Base-by-base conservation (phyloP, 768 basidiomycete species). In the Mycena maculata region DNA sequence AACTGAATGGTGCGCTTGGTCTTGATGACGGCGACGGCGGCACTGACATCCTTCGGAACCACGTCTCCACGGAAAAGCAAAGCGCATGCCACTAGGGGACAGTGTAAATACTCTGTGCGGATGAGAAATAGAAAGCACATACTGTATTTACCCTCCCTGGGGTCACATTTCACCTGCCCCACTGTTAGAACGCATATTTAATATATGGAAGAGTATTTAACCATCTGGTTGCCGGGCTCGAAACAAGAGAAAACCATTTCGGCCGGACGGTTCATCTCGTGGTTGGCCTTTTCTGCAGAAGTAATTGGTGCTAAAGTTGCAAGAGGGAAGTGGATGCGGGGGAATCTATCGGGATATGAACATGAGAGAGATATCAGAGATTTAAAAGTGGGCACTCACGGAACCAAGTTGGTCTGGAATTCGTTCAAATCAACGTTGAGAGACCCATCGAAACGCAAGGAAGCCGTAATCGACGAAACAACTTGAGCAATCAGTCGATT, bases 161-260 rank as follows among this genome's bases (percentile, higher is more conserved):
- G 96, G 76, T 98, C 97, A 76, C 97, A 98, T 76, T n/a, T n/a
- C n/a, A n/a, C n/a, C n/a, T n/a, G n/a, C n/a, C n/a, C n/a, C n/a
- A n/a, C n/a, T n/a, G n/a, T n/a, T n/a, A n/a, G n/a, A n/a, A n/a
- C n/a, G n/a, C n/a, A n/a, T n/a, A n/a, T n/a, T n/a, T n/a, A n/a
- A n/a, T n/a, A n/a, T n/a, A n/a, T n/a, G n/a, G n/a, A n/a, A n/a
- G n/a, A n/a, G n/a, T n/a, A n/a, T n/a, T 87, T 88, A 68, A 89
- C 96, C 96, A 99, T 95, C 82, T 98, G 97, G 80, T 95, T 96
- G 65, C 95, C 95, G 67, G 87, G 85, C 83, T 99, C 97, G 80
- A 99, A 98, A 86, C 96, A 98, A 54, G 95, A 90, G 85, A 93
- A 95, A 68, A 97, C 98, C 95, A 99, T 98, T 74, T 99, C 96